These are phyloP conservation scores for Spongospora subterranea DNA, from an alignment of 208 protist species.

Conservation along the genomic window DNA sequence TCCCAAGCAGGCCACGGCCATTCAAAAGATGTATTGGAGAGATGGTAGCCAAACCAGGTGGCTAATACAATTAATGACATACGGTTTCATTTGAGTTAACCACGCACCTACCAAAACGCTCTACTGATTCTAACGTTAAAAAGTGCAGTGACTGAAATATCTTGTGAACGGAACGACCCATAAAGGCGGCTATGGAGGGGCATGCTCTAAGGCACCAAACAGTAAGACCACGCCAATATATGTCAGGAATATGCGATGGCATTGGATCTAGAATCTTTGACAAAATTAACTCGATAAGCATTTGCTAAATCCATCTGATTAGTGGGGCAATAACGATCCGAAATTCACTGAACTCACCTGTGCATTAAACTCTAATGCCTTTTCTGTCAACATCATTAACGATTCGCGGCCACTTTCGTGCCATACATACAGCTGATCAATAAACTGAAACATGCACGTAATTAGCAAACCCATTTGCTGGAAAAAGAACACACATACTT, in stretches of 20 bases:
- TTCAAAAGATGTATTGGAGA: constrained; percentile 16
- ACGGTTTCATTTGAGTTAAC: background rate
- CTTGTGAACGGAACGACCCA: constrained; percentile 14
- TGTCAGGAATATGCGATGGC: background rate
- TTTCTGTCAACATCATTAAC: constrained; percentile 30
- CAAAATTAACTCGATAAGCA: constrained; percentile 18
- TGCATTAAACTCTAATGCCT: background rate
- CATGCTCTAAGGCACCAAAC: background rate
- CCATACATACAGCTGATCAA: constrained; percentile 51
- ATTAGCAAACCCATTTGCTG: background rate
- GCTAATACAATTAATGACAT: background rate
- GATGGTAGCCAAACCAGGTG: constrained; percentile 34
- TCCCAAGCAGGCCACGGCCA: constrained; percentile 25
- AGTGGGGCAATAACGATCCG: background rate
- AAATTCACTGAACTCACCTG: background rate
- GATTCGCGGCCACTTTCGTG: constrained; percentile 30
- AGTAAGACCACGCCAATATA: constrained; percentile 10
- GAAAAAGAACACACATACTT: background rate
- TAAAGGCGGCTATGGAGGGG: constrained; percentile 23
- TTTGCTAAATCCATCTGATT: background rate
- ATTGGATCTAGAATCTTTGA: background rate
- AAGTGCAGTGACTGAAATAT: background rate
- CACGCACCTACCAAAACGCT: background rate
- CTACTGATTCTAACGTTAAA: background rate
- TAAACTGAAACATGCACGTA: background rate